Conservation (phyloP, 306 rosid species). For the Calophaca sinica region DNA sequence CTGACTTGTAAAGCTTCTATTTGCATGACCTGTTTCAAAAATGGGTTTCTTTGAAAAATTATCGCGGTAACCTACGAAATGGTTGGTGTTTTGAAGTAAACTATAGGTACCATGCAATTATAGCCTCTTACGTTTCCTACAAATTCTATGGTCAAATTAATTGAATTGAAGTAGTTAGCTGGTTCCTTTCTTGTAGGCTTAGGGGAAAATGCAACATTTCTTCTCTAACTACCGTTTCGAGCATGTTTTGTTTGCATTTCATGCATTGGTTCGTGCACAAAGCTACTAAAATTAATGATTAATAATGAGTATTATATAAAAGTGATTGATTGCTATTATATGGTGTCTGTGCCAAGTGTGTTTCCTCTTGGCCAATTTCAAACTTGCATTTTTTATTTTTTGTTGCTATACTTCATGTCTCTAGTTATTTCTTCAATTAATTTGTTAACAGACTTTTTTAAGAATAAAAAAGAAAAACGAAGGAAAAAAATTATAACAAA, state of each 20-base stretch:
- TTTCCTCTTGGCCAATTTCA: neutral
- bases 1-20: conserved; percentile 40
- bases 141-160: conserved; percentile 56
- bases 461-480: too few species aligned
- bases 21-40: conserved; percentile 73
- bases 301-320: neutral
- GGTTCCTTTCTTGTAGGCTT: conserved; percentile 46
- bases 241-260: conserved; percentile 51
- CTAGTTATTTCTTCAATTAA: too few species aligned
- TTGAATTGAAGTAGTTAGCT: conserved; percentile 39
- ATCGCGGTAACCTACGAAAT: conserved; percentile 50
- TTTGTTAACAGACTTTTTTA: too few species aligned
- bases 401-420: too few species aligned
- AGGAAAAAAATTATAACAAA: too few species aligned
- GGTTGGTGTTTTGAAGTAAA: conserved; percentile 64
- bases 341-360: conserved; percentile 4
- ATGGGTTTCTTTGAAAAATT: conserved; percentile 54
- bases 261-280: conserved; percentile 36
- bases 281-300: neutral
- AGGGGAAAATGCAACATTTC: conserved; percentile 56
- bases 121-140: conserved; percentile 54
- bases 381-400: too few species aligned
- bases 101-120: conserved; percentile 63
- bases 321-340: conserved; percentile 11
- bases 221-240: conserved; percentile 69